Evolutionary conservation across 805 yeast genomes (phyloP), one percentile per base, ranked within the genome.

Genomic region (Kodamaea restingae): DNA sequence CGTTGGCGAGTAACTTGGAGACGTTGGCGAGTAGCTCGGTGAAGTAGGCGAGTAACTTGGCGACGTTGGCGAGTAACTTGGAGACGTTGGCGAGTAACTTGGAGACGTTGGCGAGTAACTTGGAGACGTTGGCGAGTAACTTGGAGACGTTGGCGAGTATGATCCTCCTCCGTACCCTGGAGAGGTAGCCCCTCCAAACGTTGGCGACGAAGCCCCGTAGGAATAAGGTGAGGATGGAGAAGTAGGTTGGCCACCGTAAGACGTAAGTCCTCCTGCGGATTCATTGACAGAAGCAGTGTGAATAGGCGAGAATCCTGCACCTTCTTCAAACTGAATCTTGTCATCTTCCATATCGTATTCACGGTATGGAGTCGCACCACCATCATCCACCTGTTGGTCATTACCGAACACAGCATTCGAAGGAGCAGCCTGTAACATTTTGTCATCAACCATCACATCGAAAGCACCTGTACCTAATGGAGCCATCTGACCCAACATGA

Each of bases 381-480:
- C 96, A 38, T 67, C 73, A 4, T 58, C 64, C 14, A 49, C 54
- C 36, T 48, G 45, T 5, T 51, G 60, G 15, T 58, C 61, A 36
- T 65, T 71, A 18, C 58, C 59, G 25, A 67, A 55, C 15, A 65
- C 69, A 45, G 59, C 46, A 46, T 75, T 76, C n/a, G 73, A 66
- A 22, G 86, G 80, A 30, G 84, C 69, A 35, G 74, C 60, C 40
- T 82, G 80, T 58, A 91, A 72, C 72, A 88, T 80, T 55, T 80
- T 80, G 53, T 93, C 98, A 62, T 93, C 96, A 44, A 93, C 81
- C 81, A 87, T 81, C 27, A 93, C 91, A 59, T 93, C 98, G 58
- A 93, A 93, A 1, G 95, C 84, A 59, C 99, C 99, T 2, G 99
- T 93, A 65, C 99, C 99, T 52, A 93, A 78, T 44, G 98, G 98